These are phyloP conservation scores for Coffea canephora DNA, from an alignment of 257 asterid species.

Conservation along the genomic window DNA sequence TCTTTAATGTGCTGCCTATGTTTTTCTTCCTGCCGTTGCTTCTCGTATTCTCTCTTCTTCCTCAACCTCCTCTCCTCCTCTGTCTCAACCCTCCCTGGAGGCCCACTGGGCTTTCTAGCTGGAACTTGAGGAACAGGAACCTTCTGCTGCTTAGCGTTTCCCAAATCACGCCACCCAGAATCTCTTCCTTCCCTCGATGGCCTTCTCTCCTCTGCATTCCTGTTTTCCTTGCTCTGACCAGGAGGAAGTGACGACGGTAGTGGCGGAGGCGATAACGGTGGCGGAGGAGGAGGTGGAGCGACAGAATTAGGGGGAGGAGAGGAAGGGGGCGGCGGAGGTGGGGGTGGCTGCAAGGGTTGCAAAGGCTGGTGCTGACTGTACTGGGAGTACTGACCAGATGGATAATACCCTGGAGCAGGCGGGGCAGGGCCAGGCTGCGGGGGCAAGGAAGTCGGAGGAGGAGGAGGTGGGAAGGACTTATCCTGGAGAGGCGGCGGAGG, in stretches of 20 bases:
- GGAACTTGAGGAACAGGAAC: conserved; percentile 55
- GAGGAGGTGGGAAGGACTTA: conserved; percentile 62
- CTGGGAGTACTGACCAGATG: conserved; percentile 41
- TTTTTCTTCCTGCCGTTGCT: conserved; percentile 78
- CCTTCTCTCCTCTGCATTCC: conserved; percentile 38
- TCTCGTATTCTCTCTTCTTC: conserved; percentile 77
- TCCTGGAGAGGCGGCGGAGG: conserved; percentile 84
- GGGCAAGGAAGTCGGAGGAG: conserved; percentile 46
- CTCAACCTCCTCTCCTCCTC: conserved; percentile 92
- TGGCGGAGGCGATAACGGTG: conserved; percentile 59
- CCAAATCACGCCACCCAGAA: conserved; percentile 34
- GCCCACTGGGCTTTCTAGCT: conserved; percentile 40
- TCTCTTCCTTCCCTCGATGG: conserved; percentile 26
- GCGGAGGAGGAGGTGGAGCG: conserved; percentile 58
- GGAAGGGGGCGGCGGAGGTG: conserved; percentile 49
- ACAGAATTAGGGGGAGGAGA: conserved; percentile 42
- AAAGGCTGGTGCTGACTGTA: conserved; percentile 37
- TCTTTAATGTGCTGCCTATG: conserved; percentile 72
- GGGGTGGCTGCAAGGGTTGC: conserved; percentile 35
- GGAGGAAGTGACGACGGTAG: conserved; percentile 50
- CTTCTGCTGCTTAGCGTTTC: conserved; percentile 44
- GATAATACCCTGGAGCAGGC: conserved; percentile 32
- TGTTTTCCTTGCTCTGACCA: conserved; percentile 43
- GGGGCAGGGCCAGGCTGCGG: conserved; percentile 39
- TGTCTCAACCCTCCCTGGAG: conserved; percentile 59